Percentiles rank a stretch among this genome's conserved stretches.
Conservation (phyloP, 352 stramenopile genomes). For the Globisporangium canariense region DNA sequence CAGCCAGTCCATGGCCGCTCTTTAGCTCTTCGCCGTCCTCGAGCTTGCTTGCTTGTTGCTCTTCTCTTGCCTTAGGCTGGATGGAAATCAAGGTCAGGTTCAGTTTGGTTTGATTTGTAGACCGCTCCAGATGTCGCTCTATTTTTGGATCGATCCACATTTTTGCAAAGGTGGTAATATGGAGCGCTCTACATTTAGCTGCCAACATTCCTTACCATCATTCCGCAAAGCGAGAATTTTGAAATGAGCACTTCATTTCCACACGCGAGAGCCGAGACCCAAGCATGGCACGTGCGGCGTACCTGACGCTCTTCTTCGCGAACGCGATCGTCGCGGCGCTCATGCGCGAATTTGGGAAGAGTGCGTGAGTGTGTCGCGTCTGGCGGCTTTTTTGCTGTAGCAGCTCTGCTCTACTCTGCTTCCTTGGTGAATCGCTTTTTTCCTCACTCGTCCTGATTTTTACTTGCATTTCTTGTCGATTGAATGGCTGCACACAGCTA, state of each 20-base stretch:
- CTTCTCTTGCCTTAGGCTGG: background rate
- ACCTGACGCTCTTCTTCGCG: conserved; percentile 71
- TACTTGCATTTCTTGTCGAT: conserved; percentile 4
- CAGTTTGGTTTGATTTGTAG: background rate
- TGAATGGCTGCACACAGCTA: conserved; percentile 17
- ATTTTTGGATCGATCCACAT: background rate
- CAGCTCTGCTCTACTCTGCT: background rate
- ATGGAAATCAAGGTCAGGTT: background rate
- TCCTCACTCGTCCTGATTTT: background rate
- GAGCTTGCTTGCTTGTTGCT: background rate
- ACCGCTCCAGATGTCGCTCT: background rate
- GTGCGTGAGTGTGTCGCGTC: conserved; percentile 19
- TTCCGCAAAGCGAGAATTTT: background rate
- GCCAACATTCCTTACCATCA: conserved; percentile 6
- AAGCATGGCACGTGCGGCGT: conserved; percentile 30
- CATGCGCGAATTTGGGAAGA: conserved; percentile 57
- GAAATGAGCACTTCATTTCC: conserved; percentile 1
- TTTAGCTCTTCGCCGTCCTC: background rate
- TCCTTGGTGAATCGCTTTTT: background rate
- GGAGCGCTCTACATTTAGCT: conserved; percentile 1
- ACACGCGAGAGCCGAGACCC: background rate
- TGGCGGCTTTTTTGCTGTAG: background rate
- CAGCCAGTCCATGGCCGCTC: conserved; percentile 55
- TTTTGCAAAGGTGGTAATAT: background rate
- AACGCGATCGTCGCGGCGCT: conserved; percentile 46